A percentile compares a stretch with the other conserved stretches of the same genome.
Conservation (phyloP, 2,329 filamentous ascomycete genomes). For the Coleophoma cylindrospora region DNA sequence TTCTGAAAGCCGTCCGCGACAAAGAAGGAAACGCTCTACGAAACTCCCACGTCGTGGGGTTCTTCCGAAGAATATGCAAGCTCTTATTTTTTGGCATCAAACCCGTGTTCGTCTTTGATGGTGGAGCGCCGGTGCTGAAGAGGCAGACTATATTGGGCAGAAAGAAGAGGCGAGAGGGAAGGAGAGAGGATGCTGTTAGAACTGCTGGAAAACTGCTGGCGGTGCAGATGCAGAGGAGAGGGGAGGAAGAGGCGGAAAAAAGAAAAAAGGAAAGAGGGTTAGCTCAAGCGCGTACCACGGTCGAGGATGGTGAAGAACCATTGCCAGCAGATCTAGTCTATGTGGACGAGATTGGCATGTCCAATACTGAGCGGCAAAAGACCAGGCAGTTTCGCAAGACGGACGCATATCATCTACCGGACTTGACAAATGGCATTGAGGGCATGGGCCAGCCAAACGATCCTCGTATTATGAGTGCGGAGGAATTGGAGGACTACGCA, state of each 20-base stretch:
- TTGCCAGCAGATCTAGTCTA: constrained; percentile 74
- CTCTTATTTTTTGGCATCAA: constrained; percentile 93
- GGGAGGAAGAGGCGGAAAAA: constrained; percentile 76
- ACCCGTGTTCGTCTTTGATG: constrained; percentile 97
- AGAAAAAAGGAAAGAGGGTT: constrained; percentile 41
- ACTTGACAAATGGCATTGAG: constrained; percentile 71
- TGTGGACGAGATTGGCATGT: constrained; percentile 84
- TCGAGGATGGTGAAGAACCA: constrained; percentile 58
- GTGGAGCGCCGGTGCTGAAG: constrained; percentile 86
- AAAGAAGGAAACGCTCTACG: constrained; percentile 96
- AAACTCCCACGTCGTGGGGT: constrained; percentile 93
- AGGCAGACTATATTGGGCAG: constrained; percentile 80
- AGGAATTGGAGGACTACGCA: constrained; percentile 91
- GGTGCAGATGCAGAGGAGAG: constrained; percentile 86
- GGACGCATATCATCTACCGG: constrained; percentile 92
- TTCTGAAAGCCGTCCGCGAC: constrained; percentile 96
- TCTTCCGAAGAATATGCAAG: constrained; percentile 98
- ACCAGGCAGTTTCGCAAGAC: constrained; percentile 81
- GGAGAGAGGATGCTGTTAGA: constrained; percentile 84
- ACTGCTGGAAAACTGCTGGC: constrained; percentile 90
- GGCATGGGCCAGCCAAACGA: constrained; percentile 89
- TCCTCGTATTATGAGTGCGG: constrained; percentile 91
- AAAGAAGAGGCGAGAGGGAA: constrained; percentile 76
- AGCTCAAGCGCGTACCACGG: constrained; percentile 25
- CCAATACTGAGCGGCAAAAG: constrained; percentile 66